Base-by-base conservation (phyloP, 768 basidiomycete species). In the Lactarius pseudohatsudake region DNA sequence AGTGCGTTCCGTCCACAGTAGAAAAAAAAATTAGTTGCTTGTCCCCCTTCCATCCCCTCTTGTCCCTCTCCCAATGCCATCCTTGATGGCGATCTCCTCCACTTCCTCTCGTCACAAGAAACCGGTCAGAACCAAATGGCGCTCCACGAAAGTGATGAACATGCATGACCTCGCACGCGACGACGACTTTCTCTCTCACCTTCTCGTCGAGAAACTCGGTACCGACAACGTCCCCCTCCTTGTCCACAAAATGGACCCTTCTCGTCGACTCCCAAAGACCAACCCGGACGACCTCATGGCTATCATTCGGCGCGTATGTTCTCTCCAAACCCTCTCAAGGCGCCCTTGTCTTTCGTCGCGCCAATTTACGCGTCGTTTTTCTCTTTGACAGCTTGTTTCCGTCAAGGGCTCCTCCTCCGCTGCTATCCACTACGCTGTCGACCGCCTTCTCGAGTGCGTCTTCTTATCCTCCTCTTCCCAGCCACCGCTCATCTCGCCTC, bases 201-300 rank as follows among this genome's bases (percentile, higher is more conserved):
- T 94, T 45, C 86, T 94, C 64, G 90, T 94, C 68, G 92, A 94
- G 79, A 93, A 93, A 72, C 85, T 94, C 40, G 92, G 92, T 54
- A 91, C 91, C 3, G 89, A 89, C 38, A 77, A 73, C 43, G 88
- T 89, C 9, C 92, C 92, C n/a, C 82, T 94, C 61, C 84, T 88
- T 64, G 92, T 94, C 16, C 92, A 94, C 81, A 94, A 92, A 77
- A 94, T 94, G 92, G 91, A 94, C 75, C 80, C 88, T 30, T 83
- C 85, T 67, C 83, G 90, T 63, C 82, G 86, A 58, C 82, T 93
- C 34, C 92, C 92, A 65, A 92, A 90, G 81, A 87, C 89, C 61
- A 82, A 88, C 70, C 78, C 87, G 9, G 78, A 81, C 54, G 85
- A 87, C 74, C 83, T 94, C 72, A 81, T 94, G 76, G 76, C 80